Percentiles rank a stretch among this genome's conserved stretches.
phyloP scores from a whole-genome alignment of 176 grass and related monocot species.

The Rhynchospora breviuscula region DNA sequence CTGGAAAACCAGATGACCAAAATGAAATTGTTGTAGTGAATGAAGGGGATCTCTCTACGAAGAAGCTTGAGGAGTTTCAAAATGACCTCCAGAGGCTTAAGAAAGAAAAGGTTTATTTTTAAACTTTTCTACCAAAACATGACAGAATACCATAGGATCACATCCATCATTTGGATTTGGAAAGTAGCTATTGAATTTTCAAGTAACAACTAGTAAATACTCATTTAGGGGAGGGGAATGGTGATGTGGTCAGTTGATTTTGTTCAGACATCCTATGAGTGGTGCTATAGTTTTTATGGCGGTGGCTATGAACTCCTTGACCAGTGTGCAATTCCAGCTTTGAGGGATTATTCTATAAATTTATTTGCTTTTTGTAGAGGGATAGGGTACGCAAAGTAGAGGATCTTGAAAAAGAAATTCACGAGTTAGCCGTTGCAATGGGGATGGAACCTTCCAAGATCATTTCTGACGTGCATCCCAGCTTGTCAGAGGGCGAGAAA shows the following conservation, averaged over 20 bases:
- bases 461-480: conserved; percentile 70
- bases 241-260: neutral
- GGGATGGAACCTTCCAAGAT: conserved; percentile 74
- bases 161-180: neutral
- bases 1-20: conserved; percentile 24
- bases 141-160: neutral
- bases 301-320: neutral
- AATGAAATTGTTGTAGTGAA: conserved; percentile 50
- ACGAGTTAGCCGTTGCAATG: conserved; percentile 64
- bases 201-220: neutral
- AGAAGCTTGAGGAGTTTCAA: conserved; percentile 83
- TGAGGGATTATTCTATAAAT: conserved; percentile 18
- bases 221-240: neutral
- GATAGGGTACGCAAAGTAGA: conserved; percentile 82
- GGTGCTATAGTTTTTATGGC: neutral
- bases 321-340: neutral
- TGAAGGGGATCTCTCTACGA: conserved; percentile 77
- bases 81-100: conserved; percentile 66
- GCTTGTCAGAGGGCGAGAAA: conserved; percentile 53
- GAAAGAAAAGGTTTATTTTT: conserved; percentile 69
- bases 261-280: neutral
- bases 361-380: conserved; percentile 34
- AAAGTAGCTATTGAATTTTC: neutral
- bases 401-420: conserved; percentile 64
- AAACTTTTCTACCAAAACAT: neutral